Evolutionary conservation across 192 early-diverging fungal genomes (phyloP), one percentile per base, ranked within the genome.

Genomic region (Rhizophagus clarus): DNA sequence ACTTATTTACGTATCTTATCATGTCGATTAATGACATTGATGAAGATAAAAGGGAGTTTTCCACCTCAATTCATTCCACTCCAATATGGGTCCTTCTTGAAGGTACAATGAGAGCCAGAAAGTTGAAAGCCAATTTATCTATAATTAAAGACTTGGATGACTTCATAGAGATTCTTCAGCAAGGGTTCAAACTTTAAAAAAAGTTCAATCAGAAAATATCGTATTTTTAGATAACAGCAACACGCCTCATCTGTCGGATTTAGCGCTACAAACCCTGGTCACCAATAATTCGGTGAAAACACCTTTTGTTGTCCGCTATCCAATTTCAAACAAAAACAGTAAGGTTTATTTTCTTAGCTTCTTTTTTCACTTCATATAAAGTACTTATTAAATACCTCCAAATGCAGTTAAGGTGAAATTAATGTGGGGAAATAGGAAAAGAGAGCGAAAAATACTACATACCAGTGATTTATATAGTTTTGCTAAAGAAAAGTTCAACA

Each of bases 361-460:
- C 47, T 76, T 64, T 77, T 66, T 24, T 42, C 15, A 63, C 60
- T 63, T 74, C 56, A 74, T 61, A 17, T 61, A n/a, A 74, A 74
- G 51, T 77, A 64, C 75, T 77, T 45, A 77, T 77, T 77, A n/a
- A 66, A 62, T 77, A 66, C 63, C 62, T 11, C 29, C 62, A 77
- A 74, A 32, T 61, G 51, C 34, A 64, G 62, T 77, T 77, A 24
- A 24, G 24, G 62, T 77, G 62, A 67, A 4, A n/a, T 49, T 66
- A 42, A 66, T 11, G 2, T 77, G 47, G 17, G 4, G 2, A n/a
- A 31, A 29, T 31, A 40, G 15, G 4, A 10, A 6, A 11, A 40
- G 24, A 0, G 49, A 77, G 67, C 47, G 62, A 3, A 29, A 66
- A 28, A 77, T 77, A 66, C 40, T 17, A 66, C 76, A 77, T 77